A percentile compares a stretch with the other conserved stretches of the same genome.
Conservation (phyloP, 2,329 filamentous ascomycete genomes). For the Apiospora phragmitis region DNA sequence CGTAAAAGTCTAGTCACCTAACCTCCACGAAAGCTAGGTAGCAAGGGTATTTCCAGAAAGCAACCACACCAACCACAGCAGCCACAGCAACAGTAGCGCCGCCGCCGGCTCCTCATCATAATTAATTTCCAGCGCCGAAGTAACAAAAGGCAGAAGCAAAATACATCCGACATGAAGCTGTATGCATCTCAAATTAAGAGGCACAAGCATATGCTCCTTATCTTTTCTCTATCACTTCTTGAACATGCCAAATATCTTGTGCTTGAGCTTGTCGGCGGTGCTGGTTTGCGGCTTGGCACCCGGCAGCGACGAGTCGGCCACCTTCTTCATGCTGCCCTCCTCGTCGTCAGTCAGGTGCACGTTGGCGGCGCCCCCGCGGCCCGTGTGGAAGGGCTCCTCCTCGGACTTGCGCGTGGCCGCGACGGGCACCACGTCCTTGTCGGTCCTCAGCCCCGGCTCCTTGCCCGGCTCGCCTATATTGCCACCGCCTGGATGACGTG, state of each 20-base stretch:
- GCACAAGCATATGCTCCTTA: not conserved
- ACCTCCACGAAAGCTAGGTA: not conserved
- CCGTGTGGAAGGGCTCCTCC: conserved; percentile 54
- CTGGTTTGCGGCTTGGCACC: conserved; percentile 36
- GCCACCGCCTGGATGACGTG: conserved; percentile 47
- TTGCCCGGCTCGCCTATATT: conserved; percentile 56
- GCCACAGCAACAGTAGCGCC: not conserved
- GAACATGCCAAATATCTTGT: conserved; percentile 51
- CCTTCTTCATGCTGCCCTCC: conserved; percentile 25
- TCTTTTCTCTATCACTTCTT: conserved; percentile 40
- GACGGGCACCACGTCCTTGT: conserved; percentile 55
- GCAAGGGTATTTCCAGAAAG: not conserved
- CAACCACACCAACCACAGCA: not conserved
- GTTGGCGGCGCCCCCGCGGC: conserved; percentile 62
- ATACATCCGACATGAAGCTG: not conserved
- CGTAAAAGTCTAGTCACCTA: not conserved
- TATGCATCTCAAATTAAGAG: not conserved
- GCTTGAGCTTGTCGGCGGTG: conserved; percentile 59
- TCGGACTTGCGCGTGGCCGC: conserved; percentile 50
- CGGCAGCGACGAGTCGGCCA: conserved; percentile 30
- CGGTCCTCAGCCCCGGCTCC: conserved; percentile 41
- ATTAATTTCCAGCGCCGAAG: not conserved
- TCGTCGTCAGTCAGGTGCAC: conserved; percentile 38
- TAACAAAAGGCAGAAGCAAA: not conserved
- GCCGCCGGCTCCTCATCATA: not conserved